phyloP scores from a whole-genome alignment of 2,329 filamentous ascomycete genomes.

The Cordyceps javanica region DNA sequence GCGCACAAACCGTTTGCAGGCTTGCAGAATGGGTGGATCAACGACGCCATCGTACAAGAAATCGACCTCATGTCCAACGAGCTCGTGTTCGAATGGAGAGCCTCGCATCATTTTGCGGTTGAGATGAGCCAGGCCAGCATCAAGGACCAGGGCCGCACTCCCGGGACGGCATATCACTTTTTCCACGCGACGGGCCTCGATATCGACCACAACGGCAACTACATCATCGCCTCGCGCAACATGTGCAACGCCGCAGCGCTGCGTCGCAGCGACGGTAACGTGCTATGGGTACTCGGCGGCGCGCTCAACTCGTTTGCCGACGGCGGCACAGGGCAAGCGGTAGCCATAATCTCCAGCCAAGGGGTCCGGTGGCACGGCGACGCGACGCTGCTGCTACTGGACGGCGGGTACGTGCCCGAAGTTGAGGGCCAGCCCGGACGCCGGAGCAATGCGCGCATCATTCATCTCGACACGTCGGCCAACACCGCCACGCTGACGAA shows the following conservation, averaged over 20 bases:
- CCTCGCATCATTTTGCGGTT: constrained; percentile 24
- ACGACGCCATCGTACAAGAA: constrained; percentile 35
- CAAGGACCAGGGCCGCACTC: constrained; percentile 17
- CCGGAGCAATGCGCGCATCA: constrained; percentile 36
- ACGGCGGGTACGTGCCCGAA: constrained; percentile 21
- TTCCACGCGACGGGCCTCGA: constrained; percentile 55
- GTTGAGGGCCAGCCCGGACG: neutral
- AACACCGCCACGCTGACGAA: constrained; percentile 38
- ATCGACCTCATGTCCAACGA: constrained; percentile 43
- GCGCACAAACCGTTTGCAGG: constrained; percentile 22
- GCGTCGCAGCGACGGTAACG: constrained; percentile 20
- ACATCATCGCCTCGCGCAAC: constrained; percentile 47
- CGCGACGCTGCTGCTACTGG: constrained; percentile 39
- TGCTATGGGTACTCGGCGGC: constrained; percentile 48
- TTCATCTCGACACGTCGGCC: constrained; percentile 36
- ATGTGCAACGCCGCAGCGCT: constrained; percentile 41
- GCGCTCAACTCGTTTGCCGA: constrained; percentile 38
- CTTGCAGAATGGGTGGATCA: constrained; percentile 22
- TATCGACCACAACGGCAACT: constrained; percentile 42
- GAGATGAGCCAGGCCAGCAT: constrained; percentile 14
- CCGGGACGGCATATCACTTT: constrained; percentile 41
- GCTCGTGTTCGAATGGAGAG: constrained; percentile 42
- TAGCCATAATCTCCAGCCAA: constrained; percentile 40
- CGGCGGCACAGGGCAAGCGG: constrained; percentile 53
- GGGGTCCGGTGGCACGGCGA: constrained; percentile 34